These are phyloP conservation scores for Arthrobotrys sphaeroides DNA, from an alignment of 2,329 filamentous ascomycete species.

Conservation along the genomic window DNA sequence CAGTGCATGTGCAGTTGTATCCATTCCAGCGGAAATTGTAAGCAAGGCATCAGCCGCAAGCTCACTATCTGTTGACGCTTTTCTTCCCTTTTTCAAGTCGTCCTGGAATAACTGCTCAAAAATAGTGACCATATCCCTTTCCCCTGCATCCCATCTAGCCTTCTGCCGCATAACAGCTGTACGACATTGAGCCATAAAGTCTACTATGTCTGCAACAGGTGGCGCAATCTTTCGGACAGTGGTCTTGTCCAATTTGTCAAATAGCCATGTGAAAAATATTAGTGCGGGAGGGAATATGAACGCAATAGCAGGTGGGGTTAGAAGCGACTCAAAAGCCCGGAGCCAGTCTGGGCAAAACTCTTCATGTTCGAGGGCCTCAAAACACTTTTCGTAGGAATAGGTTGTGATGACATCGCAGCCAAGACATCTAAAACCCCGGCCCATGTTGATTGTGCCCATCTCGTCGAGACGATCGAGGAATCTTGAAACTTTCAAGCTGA, in stretches of 20 bases:
- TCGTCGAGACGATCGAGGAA: constrained; percentile 24
- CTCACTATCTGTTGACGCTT: constrained; percentile 15
- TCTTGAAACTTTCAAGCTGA: constrained; percentile 6
- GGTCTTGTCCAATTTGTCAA: background rate
- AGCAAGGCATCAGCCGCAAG: constrained; percentile 8
- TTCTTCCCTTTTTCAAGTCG: constrained; percentile 24
- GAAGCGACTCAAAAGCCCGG: constrained; percentile 10
- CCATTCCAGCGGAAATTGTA: constrained; percentile 31
- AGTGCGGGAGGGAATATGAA: background rate
- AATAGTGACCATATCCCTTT: constrained; percentile 27
- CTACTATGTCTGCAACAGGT: background rate
- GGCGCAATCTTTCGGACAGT: constrained; percentile 9
- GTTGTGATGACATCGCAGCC: constrained; percentile 30
- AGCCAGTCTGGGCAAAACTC: constrained; percentile 18
- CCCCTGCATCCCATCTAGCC: constrained; percentile 6
- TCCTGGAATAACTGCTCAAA: constrained; percentile 34
- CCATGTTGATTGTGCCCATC: constrained; percentile 14
- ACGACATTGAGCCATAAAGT: constrained; percentile 20
- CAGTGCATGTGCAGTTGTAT: constrained; percentile 18
- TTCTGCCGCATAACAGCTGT: constrained; percentile 23
- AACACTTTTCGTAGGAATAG: constrained; percentile 38
- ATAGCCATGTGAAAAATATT: constrained; percentile 7
- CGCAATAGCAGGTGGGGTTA: background rate
- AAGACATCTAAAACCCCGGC: constrained; percentile 22
- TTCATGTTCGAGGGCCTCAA: constrained; percentile 8